Percentiles rank a stretch among this genome's conserved stretches.
phyloP scores from a whole-genome alignment of 495 filamentous ascomycete species.

The Penicillium daleae region DNA sequence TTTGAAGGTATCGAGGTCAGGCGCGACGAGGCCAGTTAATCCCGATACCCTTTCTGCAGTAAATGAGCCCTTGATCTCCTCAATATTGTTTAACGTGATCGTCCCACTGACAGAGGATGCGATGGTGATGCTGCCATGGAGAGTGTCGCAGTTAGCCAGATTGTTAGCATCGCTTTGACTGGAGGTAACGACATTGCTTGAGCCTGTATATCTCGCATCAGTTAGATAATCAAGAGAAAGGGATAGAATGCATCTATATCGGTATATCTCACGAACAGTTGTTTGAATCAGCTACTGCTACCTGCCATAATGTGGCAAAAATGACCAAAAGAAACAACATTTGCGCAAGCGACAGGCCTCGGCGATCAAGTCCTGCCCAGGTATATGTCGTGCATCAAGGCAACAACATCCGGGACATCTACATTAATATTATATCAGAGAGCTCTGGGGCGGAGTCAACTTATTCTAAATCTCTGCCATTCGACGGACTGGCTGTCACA shows the following conservation, averaged over 20 bases:
- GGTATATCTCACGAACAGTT: background rate
- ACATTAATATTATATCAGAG: background rate
- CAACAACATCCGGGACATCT: background rate
- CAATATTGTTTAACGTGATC: conserved; percentile 31
- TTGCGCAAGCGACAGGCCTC: background rate
- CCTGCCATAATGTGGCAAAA: conserved; percentile 7
- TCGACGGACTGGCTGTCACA: background rate
- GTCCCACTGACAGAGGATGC: conserved; percentile 27
- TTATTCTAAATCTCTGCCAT: background rate
- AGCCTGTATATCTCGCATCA: conserved; percentile 22
- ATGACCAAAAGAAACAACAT: conserved; percentile 1
- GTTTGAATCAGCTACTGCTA: background rate
- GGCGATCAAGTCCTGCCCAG: background rate
- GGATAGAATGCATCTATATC: background rate
- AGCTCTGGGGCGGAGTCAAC: background rate
- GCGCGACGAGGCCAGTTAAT: conserved; percentile 23
- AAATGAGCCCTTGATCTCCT: conserved; percentile 32
- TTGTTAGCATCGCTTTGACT: conserved; percentile 36
- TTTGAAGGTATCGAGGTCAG: conserved; percentile 30
- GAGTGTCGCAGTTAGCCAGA: conserved; percentile 29
- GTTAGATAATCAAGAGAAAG: too few species aligned
- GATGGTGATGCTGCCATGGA: conserved; percentile 34
- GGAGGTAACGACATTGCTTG: conserved; percentile 30
- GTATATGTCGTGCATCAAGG: background rate
- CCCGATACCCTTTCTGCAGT: conserved; percentile 24